Conservation (phyloP, 1,284 basidiomycete genomes). For the Flammula alnicola region DNA sequence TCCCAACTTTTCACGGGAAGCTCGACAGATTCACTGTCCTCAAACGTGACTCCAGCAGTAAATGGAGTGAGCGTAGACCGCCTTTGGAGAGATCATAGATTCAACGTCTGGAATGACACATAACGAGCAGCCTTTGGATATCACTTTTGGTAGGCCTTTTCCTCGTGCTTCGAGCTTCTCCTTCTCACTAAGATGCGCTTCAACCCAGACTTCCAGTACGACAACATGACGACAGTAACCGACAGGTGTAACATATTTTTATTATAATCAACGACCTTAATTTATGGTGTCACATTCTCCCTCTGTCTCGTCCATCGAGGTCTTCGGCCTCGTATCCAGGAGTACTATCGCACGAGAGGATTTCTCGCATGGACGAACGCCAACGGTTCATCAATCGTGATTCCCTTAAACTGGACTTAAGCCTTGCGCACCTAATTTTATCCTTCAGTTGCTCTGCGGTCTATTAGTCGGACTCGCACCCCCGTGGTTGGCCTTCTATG, state of each 20-base stretch:
- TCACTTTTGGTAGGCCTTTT: neutral
- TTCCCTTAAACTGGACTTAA: too few species aligned
- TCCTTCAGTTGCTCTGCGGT: too few species aligned
- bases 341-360: neutral
- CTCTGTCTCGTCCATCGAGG: too few species aligned
- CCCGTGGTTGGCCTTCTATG: too few species aligned
- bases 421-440: too few species aligned
- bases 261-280: slow-evolving; percentile 12
- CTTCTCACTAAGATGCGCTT: too few species aligned
- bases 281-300: slow-evolving; percentile 10
- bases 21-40: slow-evolving; percentile 32
- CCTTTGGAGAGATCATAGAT: slow-evolving; percentile 68
- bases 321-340: neutral
- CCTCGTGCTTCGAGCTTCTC: too few species aligned
- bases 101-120: slow-evolving; percentile 58
- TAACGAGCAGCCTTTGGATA: slow-evolving; percentile 12
- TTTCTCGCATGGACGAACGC: neutral
- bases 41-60: slow-evolving; percentile 36
- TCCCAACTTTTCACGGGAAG: slow-evolving; percentile 60
- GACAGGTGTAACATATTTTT: slow-evolving; percentile 17
- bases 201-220: neutral
- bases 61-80: slow-evolving; percentile 68
- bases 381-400: too few species aligned
- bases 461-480: too few species aligned
- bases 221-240: neutral